Conservation (phyloP, 108 stramenopile species). For the Aurantiochytrium sp. region DNA sequence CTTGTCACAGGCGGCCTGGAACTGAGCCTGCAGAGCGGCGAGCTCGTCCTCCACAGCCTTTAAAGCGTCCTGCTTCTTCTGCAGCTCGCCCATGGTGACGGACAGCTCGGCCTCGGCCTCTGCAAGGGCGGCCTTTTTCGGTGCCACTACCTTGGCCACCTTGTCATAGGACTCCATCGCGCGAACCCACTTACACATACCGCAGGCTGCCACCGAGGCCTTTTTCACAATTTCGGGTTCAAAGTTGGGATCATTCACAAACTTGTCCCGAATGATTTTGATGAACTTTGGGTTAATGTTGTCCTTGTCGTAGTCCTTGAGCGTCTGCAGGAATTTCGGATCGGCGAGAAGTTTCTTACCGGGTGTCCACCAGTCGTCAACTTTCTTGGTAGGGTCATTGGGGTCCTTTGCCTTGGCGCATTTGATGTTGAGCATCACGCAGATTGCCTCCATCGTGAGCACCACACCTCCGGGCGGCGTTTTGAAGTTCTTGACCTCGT, state of each 20-base stretch:
- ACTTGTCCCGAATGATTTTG: constrained; percentile 42
- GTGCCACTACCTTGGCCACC: constrained; percentile 53
- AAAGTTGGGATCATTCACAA: constrained; percentile 46
- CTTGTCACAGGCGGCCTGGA: constrained; percentile 36
- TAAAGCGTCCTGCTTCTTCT: constrained; percentile 49
- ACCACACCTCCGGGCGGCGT: constrained; percentile 49
- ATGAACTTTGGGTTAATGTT: constrained; percentile 50
- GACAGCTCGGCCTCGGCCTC: constrained; percentile 50
- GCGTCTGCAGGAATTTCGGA: constrained; percentile 45
- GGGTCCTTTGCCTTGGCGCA: constrained; percentile 49
- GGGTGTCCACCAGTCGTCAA: constrained; percentile 59
- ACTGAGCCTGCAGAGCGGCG: constrained; percentile 37
- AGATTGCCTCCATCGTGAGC: constrained; percentile 43
- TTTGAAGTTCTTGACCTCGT: constrained; percentile 50
- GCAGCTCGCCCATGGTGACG: constrained; percentile 42
- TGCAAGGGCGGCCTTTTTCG: constrained; percentile 50
- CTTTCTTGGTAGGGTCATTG: constrained; percentile 49
- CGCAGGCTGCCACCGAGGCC: constrained; percentile 52
- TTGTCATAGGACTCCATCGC: constrained; percentile 60
- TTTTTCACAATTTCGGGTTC: constrained; percentile 46
- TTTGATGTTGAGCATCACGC: constrained; percentile 56
- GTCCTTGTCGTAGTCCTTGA: constrained; percentile 52
- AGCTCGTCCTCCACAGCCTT: constrained; percentile 52
- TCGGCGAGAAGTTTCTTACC: constrained; percentile 49
- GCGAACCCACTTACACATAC: constrained; percentile 58